These are phyloP conservation scores for Cyclotella atomus DNA, from an alignment of 108 stramenopile species.

Conservation along the genomic window DNA sequence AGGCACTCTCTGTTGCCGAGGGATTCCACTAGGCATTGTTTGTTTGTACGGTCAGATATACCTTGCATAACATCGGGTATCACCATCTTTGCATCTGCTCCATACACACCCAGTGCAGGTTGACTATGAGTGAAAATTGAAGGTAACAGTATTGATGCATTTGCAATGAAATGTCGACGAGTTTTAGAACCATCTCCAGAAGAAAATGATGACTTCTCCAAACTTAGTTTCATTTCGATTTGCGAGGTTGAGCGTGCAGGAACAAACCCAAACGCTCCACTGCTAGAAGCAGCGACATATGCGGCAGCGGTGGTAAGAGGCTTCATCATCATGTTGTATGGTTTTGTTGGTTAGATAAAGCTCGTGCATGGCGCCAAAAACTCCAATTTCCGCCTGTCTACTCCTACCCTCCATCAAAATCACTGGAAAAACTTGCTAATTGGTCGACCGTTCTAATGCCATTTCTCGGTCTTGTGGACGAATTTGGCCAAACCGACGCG, in stretches of 20 bases:
- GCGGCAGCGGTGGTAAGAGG: neutral
- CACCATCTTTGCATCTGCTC: constrained; percentile 71
- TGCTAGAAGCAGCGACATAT: neutral
- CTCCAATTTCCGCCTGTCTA: too few relatives aligned
- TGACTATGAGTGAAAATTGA: constrained; percentile 10
- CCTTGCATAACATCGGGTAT: constrained; percentile 63
- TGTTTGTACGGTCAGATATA: constrained; percentile 55
- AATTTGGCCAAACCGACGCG: too few relatives aligned
- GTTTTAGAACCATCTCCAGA: neutral
- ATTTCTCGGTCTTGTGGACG: too few relatives aligned
- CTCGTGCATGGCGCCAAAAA: neutral
- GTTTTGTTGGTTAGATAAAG: neutral
- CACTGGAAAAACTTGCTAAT: too few relatives aligned
- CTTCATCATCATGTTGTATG: neutral
- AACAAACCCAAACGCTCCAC: neutral
- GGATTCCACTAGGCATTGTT: constrained; percentile 74
- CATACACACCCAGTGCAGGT: constrained; percentile 48
- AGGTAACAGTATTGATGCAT: neutral
- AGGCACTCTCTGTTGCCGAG: constrained; percentile 77
- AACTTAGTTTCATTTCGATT: neutral
- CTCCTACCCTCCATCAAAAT: too few relatives aligned
- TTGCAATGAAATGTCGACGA: constrained; percentile 6
- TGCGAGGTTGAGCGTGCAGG: neutral
- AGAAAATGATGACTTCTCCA: neutral
- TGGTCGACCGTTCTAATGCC: too few relatives aligned